These are phyloP conservation scores for Neurospora sp. DNA, from an alignment of 495 filamentous ascomycete species.

Conservation along the genomic window DNA sequence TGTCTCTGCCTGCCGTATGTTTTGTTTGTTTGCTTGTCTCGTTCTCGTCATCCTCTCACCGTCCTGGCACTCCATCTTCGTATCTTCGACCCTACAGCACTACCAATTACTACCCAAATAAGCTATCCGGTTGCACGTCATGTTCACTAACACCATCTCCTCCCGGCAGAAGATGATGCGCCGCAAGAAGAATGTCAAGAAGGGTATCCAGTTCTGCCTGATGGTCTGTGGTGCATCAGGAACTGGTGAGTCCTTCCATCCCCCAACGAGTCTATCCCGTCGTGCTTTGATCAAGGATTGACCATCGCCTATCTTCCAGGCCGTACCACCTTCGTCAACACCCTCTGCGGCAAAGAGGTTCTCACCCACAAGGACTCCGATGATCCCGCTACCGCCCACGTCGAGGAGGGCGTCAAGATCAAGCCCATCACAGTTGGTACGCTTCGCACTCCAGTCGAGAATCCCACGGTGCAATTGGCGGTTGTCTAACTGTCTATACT, in stretches of 20 bases:
- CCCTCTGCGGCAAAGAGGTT: conserved; percentile 90
- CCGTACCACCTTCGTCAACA: conserved; percentile 98
- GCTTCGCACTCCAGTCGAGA: conserved; percentile 22
- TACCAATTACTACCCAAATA: conserved; percentile 8
- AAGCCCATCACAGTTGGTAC: conserved; percentile 95
- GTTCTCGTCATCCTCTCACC: not conserved
- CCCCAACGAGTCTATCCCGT: not conserved
- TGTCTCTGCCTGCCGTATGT: conserved; percentile 32
- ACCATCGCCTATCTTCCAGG: conserved; percentile 41
- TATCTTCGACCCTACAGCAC: not conserved
- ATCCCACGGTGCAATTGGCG: too few relatives aligned
- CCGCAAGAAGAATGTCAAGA: conserved; percentile 99
- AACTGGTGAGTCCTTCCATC: conserved; percentile 58
- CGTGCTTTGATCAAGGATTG: conserved; percentile 3
- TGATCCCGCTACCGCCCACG: conserved; percentile 75
- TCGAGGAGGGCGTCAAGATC: conserved; percentile 95
- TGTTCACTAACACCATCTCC: conserved; percentile 23
- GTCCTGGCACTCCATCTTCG: not conserved
- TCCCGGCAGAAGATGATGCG: conserved; percentile 76
- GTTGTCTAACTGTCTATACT: conserved; percentile 10
- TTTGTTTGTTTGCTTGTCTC: conserved; percentile 8
- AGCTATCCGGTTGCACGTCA: conserved; percentile 4
- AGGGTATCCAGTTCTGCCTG: conserved; percentile 99
- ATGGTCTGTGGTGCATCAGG: conserved; percentile 99
- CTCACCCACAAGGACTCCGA: conserved; percentile 82